phyloP scores from a whole-genome alignment of 1,284 basidiomycete species.

The Apiotrichum sp. region DNA sequence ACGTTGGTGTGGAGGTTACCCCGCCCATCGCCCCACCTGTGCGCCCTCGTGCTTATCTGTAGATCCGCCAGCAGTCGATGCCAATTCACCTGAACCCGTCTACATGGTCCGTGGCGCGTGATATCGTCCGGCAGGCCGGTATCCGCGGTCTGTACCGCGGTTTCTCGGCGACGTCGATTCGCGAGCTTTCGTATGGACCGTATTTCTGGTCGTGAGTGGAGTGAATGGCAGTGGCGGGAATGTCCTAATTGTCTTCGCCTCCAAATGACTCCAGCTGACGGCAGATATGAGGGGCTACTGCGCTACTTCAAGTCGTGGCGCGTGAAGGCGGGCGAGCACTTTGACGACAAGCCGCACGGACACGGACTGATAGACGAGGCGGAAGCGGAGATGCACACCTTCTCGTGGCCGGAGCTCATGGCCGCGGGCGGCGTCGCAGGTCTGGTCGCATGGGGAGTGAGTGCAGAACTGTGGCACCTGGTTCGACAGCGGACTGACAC shows the following conservation, averaged over 20 bases:
- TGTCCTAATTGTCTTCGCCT: neutral
- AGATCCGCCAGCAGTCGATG: slow-evolving; percentile 63
- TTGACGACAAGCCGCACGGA: slow-evolving; percentile 9
- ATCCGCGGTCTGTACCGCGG: slow-evolving; percentile 70
- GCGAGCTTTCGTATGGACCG: slow-evolving; percentile 72
- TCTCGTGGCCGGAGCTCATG: slow-evolving; percentile 59
- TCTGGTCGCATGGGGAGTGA: slow-evolving; percentile 46
- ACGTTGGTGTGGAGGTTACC: neutral
- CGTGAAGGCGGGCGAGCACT: slow-evolving; percentile 8
- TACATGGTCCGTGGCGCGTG: slow-evolving; percentile 52
- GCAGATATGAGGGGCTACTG: slow-evolving; percentile 64
- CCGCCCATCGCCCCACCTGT: neutral
- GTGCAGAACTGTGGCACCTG: slow-evolving; percentile 7
- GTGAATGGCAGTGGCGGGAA: neutral
- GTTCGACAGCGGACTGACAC: neutral
- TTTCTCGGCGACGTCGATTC: slow-evolving; percentile 60
- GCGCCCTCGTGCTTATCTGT: neutral
- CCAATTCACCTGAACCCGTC: slow-evolving; percentile 45
- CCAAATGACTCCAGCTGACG: neutral
- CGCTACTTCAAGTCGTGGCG: slow-evolving; percentile 52
- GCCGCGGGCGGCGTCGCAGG: slow-evolving; percentile 74
- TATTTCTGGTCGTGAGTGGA: slow-evolving; percentile 67
- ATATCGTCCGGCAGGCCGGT: slow-evolving; percentile 57
- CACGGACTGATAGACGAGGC: slow-evolving; percentile 50
- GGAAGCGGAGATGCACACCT: slow-evolving; percentile 49